These are phyloP conservation scores for Mycothermus thermophilus DNA, from an alignment of 495 filamentous ascomycete species.

Conservation along the genomic window DNA sequence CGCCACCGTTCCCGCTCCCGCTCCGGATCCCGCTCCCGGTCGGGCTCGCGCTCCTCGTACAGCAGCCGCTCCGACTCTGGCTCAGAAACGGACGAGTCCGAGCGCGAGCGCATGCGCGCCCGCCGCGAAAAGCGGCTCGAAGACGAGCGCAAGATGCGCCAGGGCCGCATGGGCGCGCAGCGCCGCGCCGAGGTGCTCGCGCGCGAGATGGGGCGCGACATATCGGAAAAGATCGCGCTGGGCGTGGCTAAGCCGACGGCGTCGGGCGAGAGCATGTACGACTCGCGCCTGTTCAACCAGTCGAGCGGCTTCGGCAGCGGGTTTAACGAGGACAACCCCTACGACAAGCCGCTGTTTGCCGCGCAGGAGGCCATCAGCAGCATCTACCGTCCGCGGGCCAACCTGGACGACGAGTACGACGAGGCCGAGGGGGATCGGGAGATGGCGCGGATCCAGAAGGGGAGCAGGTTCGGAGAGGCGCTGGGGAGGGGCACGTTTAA, in stretches of 20 bases:
- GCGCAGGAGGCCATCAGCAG: slow-evolving; percentile 90
- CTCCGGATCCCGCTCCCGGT: slow-evolving; percentile 30
- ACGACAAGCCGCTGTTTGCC: slow-evolving; percentile 94
- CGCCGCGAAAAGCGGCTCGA: slow-evolving; percentile 68
- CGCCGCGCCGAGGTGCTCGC: slow-evolving; percentile 81
- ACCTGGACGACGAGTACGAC: slow-evolving; percentile 56
- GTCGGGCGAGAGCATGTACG: slow-evolving; percentile 85
- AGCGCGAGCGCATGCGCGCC: slow-evolving; percentile 60
- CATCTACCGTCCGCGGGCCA: slow-evolving; percentile 77
- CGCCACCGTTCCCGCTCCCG: slow-evolving; percentile 29
- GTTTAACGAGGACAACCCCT: slow-evolving; percentile 95
- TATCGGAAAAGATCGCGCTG: slow-evolving; percentile 92
- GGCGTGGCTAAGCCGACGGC: slow-evolving; percentile 91
- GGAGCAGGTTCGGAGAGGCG: slow-evolving; percentile 64
- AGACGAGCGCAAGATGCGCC: slow-evolving; percentile 76
- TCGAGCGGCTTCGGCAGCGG: slow-evolving; percentile 73
- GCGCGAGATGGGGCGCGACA: slow-evolving; percentile 90
- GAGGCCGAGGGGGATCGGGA: slow-evolving; percentile 69
- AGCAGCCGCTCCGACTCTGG: slow-evolving; percentile 43
- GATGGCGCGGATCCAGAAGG: slow-evolving; percentile 75
- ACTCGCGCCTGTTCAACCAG: slow-evolving; percentile 91
- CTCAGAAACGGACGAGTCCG: slow-evolving; percentile 51
- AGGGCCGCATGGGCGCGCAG: slow-evolving; percentile 92
- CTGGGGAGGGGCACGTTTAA: slow-evolving; percentile 85
- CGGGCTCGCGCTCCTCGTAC: slow-evolving; percentile 35